Evolutionary conservation across 495 filamentous ascomycete species (phyloP).

Genomic region (Hypoxylon crocopeplum): DNA sequence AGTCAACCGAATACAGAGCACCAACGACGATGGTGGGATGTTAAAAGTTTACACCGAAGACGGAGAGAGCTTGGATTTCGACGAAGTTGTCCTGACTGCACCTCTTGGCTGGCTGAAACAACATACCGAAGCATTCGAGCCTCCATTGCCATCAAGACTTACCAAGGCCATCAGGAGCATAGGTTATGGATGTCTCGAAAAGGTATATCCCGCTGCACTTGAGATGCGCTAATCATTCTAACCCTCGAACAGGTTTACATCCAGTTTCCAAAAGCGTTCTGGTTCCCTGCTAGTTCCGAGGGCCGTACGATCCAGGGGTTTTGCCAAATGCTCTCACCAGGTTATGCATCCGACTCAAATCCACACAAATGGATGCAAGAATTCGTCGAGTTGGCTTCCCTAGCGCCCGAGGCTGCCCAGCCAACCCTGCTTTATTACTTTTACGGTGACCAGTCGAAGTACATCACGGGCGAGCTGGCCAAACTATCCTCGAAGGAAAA

Average conservation of each 20-base stretch:
- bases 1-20: slow-evolving; percentile 54
- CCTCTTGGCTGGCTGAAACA: slow-evolving; percentile 91
- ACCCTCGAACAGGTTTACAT: slow-evolving; percentile 70
- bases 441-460: slow-evolving; percentile 68
- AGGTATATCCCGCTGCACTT: slow-evolving; percentile 51
- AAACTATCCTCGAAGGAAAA: slow-evolving; percentile 46
- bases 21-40: slow-evolving; percentile 45
- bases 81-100: slow-evolving; percentile 84
- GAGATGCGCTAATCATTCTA: not conserved
- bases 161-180: slow-evolving; percentile 75
- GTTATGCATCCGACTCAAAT: slow-evolving; percentile 65
- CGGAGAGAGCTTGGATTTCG: slow-evolving; percentile 65
- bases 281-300: slow-evolving; percentile 42
- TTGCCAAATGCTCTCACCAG: slow-evolving; percentile 71
- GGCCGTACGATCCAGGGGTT: slow-evolving; percentile 59
- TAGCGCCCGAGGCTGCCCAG: slow-evolving; percentile 66
- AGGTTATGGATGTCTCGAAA: slow-evolving; percentile 89
- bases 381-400: slow-evolving; percentile 75
- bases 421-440: slow-evolving; percentile 94
- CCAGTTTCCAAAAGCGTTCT: slow-evolving; percentile 76
- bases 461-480: slow-evolving; percentile 50
- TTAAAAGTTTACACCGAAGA: slow-evolving; percentile 63
- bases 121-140: slow-evolving; percentile 73
- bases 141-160: slow-evolving; percentile 70
- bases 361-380: slow-evolving; percentile 78